Evolutionary conservation across 805 yeast genomes (phyloP), one percentile per base, ranked within the genome.

Genomic region (Priceomyces haplophilus): DNA sequence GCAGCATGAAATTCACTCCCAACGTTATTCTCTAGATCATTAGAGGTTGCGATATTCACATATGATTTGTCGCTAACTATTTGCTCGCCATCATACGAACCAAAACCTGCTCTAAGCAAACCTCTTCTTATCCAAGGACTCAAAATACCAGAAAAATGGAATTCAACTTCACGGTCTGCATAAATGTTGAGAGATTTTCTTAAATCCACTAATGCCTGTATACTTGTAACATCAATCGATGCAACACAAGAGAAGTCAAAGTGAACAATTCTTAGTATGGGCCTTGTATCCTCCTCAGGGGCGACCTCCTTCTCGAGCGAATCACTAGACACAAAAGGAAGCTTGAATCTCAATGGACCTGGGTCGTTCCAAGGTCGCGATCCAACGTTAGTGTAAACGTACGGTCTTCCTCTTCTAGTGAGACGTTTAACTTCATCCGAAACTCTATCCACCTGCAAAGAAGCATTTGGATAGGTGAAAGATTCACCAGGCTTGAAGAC

Each of bases 291-390:
- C 7, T 53, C 59, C 3, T 45, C 52, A 4, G 40, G 49, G 7
- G 46, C 52, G 6, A 17, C 38, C 38, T 47, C 46, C 6, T 44
- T 48, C 19, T 53, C 45, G 42, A 41, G 48, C 10, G 44, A 34
- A 34, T 46, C 52, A 34, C 53, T 51, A 44, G 56, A 56, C 15
- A 48, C n/a, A 46, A 59, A 65, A 13, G 66, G 69, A 8, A 69
- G 51, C 4, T 52, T 61, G 59, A 70, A 64, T 35, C 55, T 59
- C 47, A 74, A 65, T 32, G 75, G 86, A 49, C 95, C 95, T 13
- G 89, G 89, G 56, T 89, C 91, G 59, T 89, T 89, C 96, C 97
- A 90, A 15, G 96, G 90, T 49, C 89, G 76, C 43, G 83, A 83
- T 34, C 85, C 80, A n/a, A 67, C 50, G 35, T 60, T 60, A 0